These are phyloP conservation scores for Strigomonas culicis DNA, from an alignment of 208 protist species.

Conservation along the genomic window DNA sequence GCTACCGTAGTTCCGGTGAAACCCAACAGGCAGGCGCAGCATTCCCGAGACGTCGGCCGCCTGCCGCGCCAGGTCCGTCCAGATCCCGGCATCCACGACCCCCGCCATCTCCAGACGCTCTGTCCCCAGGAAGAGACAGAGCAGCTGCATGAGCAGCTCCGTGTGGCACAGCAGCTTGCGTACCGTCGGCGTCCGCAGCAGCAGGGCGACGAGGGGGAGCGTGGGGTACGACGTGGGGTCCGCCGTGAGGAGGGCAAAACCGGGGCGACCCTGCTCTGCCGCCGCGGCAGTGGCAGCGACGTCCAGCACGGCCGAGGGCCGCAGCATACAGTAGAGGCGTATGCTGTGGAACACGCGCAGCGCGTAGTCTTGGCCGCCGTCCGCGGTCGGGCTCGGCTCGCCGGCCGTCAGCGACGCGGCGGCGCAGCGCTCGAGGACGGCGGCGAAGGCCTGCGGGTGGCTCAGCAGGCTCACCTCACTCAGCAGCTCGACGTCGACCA, in stretches of 20 bases:
- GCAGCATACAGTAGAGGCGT: slow-evolving; percentile 20
- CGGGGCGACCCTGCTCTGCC: slow-evolving; percentile 3
- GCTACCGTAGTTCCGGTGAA: too few species aligned
- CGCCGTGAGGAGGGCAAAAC: slow-evolving; percentile 41
- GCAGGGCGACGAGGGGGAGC: slow-evolving; percentile 45
- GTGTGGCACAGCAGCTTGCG: slow-evolving; percentile 53
- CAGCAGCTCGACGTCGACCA: slow-evolving; percentile 56
- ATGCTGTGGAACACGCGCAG: too few species aligned
- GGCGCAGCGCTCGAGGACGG: slow-evolving; percentile 13
- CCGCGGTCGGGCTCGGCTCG: slow-evolving; percentile 21
- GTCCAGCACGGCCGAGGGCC: slow-evolving; percentile 39
- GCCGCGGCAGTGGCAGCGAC: too few species aligned
- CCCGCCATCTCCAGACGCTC: slow-evolving; percentile 57
- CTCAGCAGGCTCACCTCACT: slow-evolving; percentile 29
- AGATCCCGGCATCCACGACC: slow-evolving; percentile 54
- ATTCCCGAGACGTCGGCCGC: slow-evolving; percentile 2
- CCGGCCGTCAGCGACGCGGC: slow-evolving; percentile 16
- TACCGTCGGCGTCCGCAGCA: slow-evolving; percentile 37
- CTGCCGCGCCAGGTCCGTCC: slow-evolving; percentile 32
- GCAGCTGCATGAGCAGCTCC: slow-evolving; percentile 45
- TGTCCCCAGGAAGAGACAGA: slow-evolving; percentile 73
- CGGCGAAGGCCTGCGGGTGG: slow-evolving; percentile 42
- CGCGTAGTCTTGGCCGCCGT: neutral
- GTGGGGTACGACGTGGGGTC: slow-evolving; percentile 31
- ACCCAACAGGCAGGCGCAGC: slow-evolving; percentile 8